Base-by-base conservation (phyloP, 257 asterid genomes). In the Solanum peruvianum region DNA sequence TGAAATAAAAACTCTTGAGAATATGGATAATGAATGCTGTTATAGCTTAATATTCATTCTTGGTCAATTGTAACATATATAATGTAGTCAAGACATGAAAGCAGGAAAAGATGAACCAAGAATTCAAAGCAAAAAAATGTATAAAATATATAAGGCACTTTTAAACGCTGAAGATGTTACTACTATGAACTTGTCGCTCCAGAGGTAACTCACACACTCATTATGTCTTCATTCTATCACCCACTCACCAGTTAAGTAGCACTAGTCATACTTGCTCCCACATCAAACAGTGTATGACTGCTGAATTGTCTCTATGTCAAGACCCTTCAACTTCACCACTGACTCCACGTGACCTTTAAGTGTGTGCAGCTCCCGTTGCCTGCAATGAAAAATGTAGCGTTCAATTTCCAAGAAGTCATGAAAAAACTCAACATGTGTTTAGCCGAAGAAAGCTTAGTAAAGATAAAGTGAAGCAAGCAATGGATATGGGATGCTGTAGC, bases 301-400 rank as follows among this genome's bases (percentile, higher is more conserved):
- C 89, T 95, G 99, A 85, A 96, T 95, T 13, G 98, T 96, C 70
- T 95, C 99, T 39, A 96, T 96, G 88, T 96, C 99, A 8, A 96
- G 98, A 87, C 99, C 99, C 94, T 96, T 96, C 88, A 95, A 91
- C 91, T 97, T 92, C 91, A 96, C 99, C 86, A 96, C 98, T 2
- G 98, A 96, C 86, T 96, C 99, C 2, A 96, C 99, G 6, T 96
- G 99, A 49, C 99, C 98, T 88, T 96, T 96, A 49, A 96, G 92
- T 20, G 99, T 96, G 69, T 91, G 98, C 82, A 96, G 93, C 90
- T 96, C 99, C 45, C 99, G 89, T 72, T 93, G 88, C 94, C 99
- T 96, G 95, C 85, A 82, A 78, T 58, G 25, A 13, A 11, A 47
- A 86, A 56, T 37, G 49, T 31, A 8, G 85, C 12, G 9, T 49